Conservation (phyloP, 2,329 filamentous ascomycete genomes). For the Aureobasidium sp. region DNA sequence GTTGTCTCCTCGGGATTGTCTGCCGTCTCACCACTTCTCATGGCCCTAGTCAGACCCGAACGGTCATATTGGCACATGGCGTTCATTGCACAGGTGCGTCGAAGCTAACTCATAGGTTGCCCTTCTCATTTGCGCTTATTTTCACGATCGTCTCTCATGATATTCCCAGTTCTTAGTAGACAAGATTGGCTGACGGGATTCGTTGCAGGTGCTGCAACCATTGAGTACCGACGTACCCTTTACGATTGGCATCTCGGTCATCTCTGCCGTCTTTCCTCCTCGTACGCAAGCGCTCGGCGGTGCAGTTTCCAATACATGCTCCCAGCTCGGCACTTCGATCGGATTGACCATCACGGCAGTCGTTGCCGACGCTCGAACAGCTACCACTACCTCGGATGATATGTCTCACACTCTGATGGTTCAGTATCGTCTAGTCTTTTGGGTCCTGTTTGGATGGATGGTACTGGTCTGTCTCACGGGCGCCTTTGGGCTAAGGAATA, state of each 20-base stretch:
- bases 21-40: slow-evolving; percentile 43
- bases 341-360: slow-evolving; percentile 33
- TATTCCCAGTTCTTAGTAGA: no score
- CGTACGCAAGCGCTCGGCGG: slow-evolving; percentile 37
- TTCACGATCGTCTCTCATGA: no score
- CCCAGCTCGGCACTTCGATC: slow-evolving; percentile 36
- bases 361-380: slow-evolving; percentile 26
- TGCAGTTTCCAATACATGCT: slow-evolving; percentile 38
- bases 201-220: not conserved
- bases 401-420: slow-evolving; percentile 32
- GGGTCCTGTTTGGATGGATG: slow-evolving; percentile 34
- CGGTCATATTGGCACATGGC: slow-evolving; percentile 43
- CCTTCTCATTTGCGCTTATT: no score
- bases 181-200: slow-evolving; percentile 18
- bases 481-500: not conserved
- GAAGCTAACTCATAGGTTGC: slow-evolving; percentile 20
- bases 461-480: not conserved
- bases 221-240: slow-evolving; percentile 35
- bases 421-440: slow-evolving; percentile 36
- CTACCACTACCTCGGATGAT: slow-evolving; percentile 18
- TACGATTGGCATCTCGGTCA: slow-evolving; percentile 36
- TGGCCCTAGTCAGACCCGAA: slow-evolving; percentile 43
- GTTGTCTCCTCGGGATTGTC: slow-evolving; percentile 25
- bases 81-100: slow-evolving; percentile 31
- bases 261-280: slow-evolving; percentile 33